Percentiles rank a stretch among this genome's conserved stretches.
These are phyloP conservation scores for Pythium sp. DNA, from an alignment of 352 stramenopile genomes.

Conservation along the genomic window DNA sequence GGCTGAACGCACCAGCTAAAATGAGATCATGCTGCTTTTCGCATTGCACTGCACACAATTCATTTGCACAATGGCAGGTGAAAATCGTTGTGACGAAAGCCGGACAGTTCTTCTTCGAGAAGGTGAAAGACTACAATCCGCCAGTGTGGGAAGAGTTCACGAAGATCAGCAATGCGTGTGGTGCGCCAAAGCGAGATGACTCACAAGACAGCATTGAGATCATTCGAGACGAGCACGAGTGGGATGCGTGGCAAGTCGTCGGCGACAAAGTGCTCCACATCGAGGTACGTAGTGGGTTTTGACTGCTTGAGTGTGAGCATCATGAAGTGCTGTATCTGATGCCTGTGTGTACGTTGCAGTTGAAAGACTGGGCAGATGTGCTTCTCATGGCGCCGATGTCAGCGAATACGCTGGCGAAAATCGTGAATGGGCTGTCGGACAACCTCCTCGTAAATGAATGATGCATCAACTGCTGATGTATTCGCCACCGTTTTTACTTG, in stretches of 20 bases:
- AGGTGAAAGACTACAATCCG: constrained; percentile 72
- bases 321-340: not conserved
- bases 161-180: constrained; percentile 17
- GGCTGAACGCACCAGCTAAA: not conserved
- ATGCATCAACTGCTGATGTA: not conserved
- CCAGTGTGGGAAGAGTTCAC: constrained; percentile 43
- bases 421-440: constrained; percentile 93
- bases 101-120: constrained; percentile 80
- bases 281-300: constrained; percentile 39
- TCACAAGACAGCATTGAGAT: constrained; percentile 29
- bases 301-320: not conserved
- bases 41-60: no score
- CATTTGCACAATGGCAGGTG: constrained; percentile 38
- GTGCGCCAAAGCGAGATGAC: not conserved
- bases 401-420: constrained; percentile 89
- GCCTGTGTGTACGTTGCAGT: constrained; percentile 23
- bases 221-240: constrained; percentile 80
- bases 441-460: constrained; percentile 85
- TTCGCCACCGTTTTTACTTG: not conserved
- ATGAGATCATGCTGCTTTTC: not conserved
- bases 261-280: constrained; percentile 87
- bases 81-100: constrained; percentile 79
- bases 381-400: constrained; percentile 88
- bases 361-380: constrained; percentile 95
- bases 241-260: constrained; percentile 71